Percentiles rank a stretch among this genome's conserved stretches.
phyloP scores from a whole-genome alignment of 2,329 filamentous ascomycete species.

The Colletotrichum musae region DNA sequence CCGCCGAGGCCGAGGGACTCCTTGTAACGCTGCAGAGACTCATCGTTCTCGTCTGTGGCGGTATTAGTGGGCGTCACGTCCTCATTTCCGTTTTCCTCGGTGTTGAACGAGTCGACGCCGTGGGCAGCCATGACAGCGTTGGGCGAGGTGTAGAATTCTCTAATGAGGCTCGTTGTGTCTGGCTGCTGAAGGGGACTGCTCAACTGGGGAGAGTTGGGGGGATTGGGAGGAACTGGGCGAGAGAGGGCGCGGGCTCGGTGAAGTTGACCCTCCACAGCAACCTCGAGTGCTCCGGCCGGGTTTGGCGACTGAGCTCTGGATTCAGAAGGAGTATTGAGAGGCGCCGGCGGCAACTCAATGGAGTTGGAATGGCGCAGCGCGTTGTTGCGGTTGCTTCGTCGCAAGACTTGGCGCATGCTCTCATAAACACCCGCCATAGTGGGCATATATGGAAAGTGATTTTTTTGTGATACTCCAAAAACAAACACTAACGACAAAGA shows the following conservation, averaged over 20 bases:
- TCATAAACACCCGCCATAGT: conserved; percentile 28
- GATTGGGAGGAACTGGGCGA: conserved; percentile 32
- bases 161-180: conserved; percentile 22
- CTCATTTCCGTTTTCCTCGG: conserved; percentile 1
- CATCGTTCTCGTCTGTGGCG: conserved; percentile 77
- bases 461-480: no score
- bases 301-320: conserved; percentile 31
- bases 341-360: conserved; percentile 32
- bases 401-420: conserved; percentile 33
- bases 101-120: conserved; percentile 3
- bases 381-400: conserved; percentile 23
- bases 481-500: no score
- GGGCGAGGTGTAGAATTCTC: conserved; percentile 31
- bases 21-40: conserved; percentile 98
- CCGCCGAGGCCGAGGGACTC: conserved; percentile 90
- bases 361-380: conserved; percentile 30
- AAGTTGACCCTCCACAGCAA: conserved; percentile 19
- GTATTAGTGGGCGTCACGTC: conserved; percentile 33
- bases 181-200: conserved; percentile 10
- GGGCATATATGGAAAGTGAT: background rate
- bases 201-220: conserved; percentile 34
- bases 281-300: background rate
- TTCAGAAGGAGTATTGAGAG: conserved; percentile 32
- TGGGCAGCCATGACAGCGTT: conserved; percentile 22
- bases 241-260: conserved; percentile 35